phyloP scores from a whole-genome alignment of 2,329 filamentous ascomycete genomes.

The Neopestalotiopsis clavispora region DNA sequence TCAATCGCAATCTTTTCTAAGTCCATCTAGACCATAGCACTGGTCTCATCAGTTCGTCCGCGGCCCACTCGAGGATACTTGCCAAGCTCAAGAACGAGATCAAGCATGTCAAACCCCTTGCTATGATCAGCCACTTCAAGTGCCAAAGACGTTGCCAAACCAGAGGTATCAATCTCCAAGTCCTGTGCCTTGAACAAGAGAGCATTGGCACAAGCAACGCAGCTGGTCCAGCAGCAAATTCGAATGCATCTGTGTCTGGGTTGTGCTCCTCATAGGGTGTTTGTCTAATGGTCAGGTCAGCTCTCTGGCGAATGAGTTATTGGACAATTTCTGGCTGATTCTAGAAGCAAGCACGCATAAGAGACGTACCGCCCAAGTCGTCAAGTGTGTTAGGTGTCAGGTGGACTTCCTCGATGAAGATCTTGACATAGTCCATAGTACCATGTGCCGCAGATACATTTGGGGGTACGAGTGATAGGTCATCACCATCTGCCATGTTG shows the following conservation, averaged over 20 bases:
- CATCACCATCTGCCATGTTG: background rate
- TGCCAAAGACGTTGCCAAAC: background rate
- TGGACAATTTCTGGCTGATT: background rate
- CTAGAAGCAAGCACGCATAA: conserved; percentile 4
- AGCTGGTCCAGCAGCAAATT: background rate
- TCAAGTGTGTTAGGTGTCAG: conserved; percentile 1
- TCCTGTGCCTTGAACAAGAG: background rate
- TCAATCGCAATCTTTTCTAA: background rate
- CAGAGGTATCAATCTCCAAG: background rate
- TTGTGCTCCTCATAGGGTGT: background rate
- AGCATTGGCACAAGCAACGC: background rate
- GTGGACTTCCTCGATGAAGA: background rate
- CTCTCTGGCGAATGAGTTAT: background rate
- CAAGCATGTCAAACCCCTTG: background rate
- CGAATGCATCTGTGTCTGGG: background rate
- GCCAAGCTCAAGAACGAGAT: background rate
- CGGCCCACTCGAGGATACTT: background rate
- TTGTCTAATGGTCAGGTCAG: background rate
- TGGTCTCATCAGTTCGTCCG: background rate
- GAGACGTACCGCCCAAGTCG: background rate
- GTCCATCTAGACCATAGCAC: background rate
- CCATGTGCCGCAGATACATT: background rate
- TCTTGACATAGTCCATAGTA: background rate
- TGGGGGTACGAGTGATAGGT: background rate
- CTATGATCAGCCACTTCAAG: background rate